Evolutionary conservation across 768 basidiomycete genomes (phyloP), one percentile per base, ranked within the genome.

Genomic region (Macrolepiota dolichaula): DNA sequence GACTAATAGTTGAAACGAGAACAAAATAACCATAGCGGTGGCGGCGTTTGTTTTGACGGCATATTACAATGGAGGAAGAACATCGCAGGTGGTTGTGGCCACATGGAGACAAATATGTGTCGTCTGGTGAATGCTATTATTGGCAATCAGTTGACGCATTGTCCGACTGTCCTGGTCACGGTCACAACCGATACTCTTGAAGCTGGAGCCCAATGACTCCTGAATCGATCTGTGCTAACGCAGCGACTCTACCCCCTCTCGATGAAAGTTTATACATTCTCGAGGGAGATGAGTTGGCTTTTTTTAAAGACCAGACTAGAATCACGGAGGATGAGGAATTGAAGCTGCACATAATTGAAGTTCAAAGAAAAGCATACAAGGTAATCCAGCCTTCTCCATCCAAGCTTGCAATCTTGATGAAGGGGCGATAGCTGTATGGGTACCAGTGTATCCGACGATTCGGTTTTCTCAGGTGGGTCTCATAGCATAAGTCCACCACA

Each of bases 371-470:
- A 51, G 79, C 79, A 1, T 73, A 71, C 59, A 52, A 66, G 53
- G 66, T 69, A 6, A 7, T 19, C 19, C 19, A 44, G n/a, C 9
- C 19, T n/a, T 22, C 19, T 19, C 4, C 42, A 13, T n/a, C 9
- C 7, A 3, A 19, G 13, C 12, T 37, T 24, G 15, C n/a, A 59
- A 66, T n/a, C 64, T 73, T 19, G 77, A 77, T 2, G 72, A 70
- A 32, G 7, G 29, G 7, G 7, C 7, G 29, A 53, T 47, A 68
- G 50, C 63, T 69, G 17, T 71, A 67, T 59, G 66, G 67, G 27
- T 79, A 79, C 61, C 68, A 70, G 32, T 78, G 77, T 59, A 78
- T 78, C 38, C 69, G 71, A 7, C 57, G 57, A 7, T 79, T 79
- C 57, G 55, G 62, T 1, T 79, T 79, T 58, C 65, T 70, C 10